These are phyloP conservation scores for Colletotrichum cereale DNA, from an alignment of 2,329 filamentous ascomycete species.

Conservation along the genomic window DNA sequence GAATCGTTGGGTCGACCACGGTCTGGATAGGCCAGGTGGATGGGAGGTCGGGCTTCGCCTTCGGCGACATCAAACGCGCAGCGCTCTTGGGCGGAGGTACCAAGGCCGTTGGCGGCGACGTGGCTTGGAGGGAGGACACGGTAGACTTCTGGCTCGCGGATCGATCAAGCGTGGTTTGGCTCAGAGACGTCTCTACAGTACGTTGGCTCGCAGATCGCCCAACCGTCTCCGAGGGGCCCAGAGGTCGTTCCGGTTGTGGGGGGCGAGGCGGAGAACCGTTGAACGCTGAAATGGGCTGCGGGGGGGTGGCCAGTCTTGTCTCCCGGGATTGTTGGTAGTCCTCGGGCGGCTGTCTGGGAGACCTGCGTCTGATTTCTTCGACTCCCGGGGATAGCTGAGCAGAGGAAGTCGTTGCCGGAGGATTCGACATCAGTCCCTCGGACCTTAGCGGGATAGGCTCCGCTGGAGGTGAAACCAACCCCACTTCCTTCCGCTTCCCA, in stretches of 20 bases:
- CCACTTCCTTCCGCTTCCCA: conserved; percentile 55
- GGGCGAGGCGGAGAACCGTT: conserved; percentile 25
- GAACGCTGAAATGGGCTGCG: conserved; percentile 1
- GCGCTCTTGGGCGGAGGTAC: conserved; percentile 26
- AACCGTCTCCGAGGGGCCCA: conserved; percentile 25
- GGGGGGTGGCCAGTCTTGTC: conserved; percentile 19
- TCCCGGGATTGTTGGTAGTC: conserved; percentile 17
- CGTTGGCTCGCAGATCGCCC: conserved; percentile 20
- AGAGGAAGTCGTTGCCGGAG: conserved; percentile 58
- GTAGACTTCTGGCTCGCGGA: conserved; percentile 26
- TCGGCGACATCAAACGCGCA: conserved; percentile 25
- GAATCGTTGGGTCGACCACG: conserved; percentile 48
- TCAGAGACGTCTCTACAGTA: not conserved
- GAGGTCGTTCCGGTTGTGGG: conserved; percentile 20
- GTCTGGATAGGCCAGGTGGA: conserved; percentile 47
- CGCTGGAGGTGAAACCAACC: conserved; percentile 29
- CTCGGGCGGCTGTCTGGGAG: conserved; percentile 56
- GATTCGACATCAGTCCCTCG: conserved; percentile 47
- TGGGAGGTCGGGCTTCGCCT: conserved; percentile 26
- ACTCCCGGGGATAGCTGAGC: conserved; percentile 64
- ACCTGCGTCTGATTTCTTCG: conserved; percentile 65
- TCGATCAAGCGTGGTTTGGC: conserved; percentile 20
- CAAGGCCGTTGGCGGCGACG: not conserved
- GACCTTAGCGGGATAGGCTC: conserved; percentile 41
- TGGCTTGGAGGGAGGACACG: not conserved